Percentiles rank a stretch among this genome's conserved stretches.
Conservation (phyloP, 805 yeast genomes). For the Lipomyces yamanashiensis region DNA sequence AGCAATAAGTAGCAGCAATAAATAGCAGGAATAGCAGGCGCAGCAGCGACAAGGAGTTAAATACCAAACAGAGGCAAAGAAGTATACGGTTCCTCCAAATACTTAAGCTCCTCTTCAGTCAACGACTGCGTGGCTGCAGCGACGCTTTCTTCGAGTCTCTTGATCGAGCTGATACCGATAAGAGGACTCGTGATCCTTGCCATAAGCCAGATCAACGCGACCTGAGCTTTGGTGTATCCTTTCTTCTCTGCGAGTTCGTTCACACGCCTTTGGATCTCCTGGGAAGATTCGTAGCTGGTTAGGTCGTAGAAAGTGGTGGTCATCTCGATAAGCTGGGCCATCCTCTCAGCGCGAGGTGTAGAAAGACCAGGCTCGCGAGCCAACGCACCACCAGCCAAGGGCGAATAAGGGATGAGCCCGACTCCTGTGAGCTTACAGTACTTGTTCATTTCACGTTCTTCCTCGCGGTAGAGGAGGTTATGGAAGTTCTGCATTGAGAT, state of each 20-base stretch:
- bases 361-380: slow-evolving; percentile 37
- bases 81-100: slow-evolving; percentile 45
- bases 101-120: slow-evolving; percentile 43
- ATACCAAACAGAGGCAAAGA: too few species aligned
- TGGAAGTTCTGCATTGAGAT: slow-evolving; percentile 62
- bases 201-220: slow-evolving; percentile 59
- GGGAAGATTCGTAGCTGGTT: too few species aligned
- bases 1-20: too few species aligned
- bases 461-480: slow-evolving; percentile 63
- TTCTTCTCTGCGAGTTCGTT: slow-evolving; percentile 53
- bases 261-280: slow-evolving; percentile 48
- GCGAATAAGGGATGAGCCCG: slow-evolving; percentile 66
- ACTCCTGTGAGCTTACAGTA: slow-evolving; percentile 58
- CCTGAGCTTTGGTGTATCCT: slow-evolving; percentile 56
- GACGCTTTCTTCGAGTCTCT: slow-evolving; percentile 58
- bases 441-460: slow-evolving; percentile 64
- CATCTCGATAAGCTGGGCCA: too few species aligned
- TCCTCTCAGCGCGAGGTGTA: too few species aligned
- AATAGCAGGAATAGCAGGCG: too few species aligned
- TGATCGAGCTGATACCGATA: slow-evolving; percentile 56
- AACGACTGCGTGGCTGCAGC: too few species aligned
- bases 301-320: too few species aligned
- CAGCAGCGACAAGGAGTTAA: too few species aligned
- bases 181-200: slow-evolving; percentile 59
- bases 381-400: slow-evolving; percentile 55